A percentile compares a stretch with the other conserved stretches of the same genome.
Evolutionary conservation across 1,284 basidiomycete species (phyloP).

Genomic region (Irpex sp.): DNA sequence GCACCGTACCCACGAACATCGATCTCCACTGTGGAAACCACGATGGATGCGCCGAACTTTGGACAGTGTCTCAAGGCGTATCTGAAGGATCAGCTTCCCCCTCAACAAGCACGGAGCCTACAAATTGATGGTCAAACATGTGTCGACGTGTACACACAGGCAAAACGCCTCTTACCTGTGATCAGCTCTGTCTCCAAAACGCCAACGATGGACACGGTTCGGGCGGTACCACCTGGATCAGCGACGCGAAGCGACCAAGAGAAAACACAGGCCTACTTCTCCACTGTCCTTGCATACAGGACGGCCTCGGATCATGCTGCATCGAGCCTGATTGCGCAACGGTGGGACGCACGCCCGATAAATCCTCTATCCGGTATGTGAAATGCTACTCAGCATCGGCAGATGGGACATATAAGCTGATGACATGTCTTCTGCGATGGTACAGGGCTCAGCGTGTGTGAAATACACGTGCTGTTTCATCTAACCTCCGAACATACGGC

Average conservation of each 20-base stretch:
- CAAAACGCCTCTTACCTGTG: too few relatives aligned
- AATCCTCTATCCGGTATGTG: neutral
- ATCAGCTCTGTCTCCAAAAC: neutral
- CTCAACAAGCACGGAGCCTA: neutral
- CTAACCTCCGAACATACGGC: slow-evolving; percentile 1
- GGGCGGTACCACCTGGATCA: neutral
- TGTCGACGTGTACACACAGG: slow-evolving; percentile 5
- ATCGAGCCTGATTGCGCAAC: neutral
- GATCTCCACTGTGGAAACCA: neutral
- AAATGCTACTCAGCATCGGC: slow-evolving; percentile 1
- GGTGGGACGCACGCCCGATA: neutral
- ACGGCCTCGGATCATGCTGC: neutral
- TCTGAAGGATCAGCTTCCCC: neutral
- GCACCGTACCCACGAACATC: neutral
- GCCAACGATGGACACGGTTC: neutral
- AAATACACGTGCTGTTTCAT: slow-evolving; percentile 15
- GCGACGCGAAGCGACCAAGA: neutral
- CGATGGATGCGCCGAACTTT: slow-evolving; percentile 2
- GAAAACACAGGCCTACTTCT: slow-evolving; percentile 1
- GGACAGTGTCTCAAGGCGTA: neutral
- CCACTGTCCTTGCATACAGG: slow-evolving; percentile 7
- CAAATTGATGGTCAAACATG: neutral
- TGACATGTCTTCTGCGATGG: neutral
- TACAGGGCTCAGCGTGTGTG: slow-evolving; percentile 13
- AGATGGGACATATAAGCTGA: slow-evolving; percentile 9